Evolutionary conservation across 75 land plant genomes (phyloP).

Genomic region (Larix kaempferi): DNA sequence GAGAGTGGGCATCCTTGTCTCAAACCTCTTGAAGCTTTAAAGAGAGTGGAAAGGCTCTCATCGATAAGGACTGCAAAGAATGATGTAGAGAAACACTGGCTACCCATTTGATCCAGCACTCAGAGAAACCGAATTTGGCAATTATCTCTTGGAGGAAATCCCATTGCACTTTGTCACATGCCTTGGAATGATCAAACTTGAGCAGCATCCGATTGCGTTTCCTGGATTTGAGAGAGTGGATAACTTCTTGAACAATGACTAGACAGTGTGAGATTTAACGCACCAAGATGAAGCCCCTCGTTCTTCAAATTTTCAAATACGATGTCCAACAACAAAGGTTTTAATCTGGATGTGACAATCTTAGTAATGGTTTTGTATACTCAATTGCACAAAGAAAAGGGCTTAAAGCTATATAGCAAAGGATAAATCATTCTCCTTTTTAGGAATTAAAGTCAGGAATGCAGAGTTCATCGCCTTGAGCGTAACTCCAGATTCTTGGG

Average conservation of each 20-base stretch:
- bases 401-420: no score
- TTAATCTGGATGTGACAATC: no score
- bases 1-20: not conserved
- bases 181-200: not conserved
- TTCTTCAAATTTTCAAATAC: no score
- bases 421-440: no score
- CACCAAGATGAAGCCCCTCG: no score
- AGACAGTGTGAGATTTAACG: not conserved
- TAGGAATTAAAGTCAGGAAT: no score
- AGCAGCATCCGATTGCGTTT: not conserved
- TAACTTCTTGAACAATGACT: not conserved
- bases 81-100: not conserved
- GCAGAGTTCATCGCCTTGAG: no score
- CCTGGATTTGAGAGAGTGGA: not conserved
- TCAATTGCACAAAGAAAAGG: no score
- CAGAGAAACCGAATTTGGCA: not conserved
- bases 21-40: not conserved
- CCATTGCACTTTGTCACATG: not conserved
- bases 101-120: not conserved
- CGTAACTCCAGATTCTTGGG: no score
- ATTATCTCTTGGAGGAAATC: not conserved
- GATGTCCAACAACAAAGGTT: no score
- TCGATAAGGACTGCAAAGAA: not conserved
- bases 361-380: no score
- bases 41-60: not conserved